Base-by-base conservation (phyloP, 257 asterid genomes). In the Lavandula angustifolia region DNA sequence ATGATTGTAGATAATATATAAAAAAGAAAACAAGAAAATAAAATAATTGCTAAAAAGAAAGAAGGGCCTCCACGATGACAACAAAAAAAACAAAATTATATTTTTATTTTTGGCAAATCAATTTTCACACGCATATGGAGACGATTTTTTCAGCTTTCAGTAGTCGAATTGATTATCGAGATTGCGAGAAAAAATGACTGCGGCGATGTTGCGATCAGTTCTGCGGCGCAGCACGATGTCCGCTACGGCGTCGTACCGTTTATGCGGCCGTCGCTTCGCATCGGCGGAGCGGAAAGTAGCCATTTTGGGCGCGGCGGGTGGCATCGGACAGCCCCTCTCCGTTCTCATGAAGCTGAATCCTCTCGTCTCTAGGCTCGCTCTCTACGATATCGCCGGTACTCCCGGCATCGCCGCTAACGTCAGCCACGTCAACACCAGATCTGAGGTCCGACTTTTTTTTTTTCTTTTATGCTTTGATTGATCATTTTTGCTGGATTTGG, bases 331-430 rank as follows among this genome's bases (percentile, higher is more conserved):
- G 82, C 95, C 98, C 3, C 62, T 91, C 2, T 73, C 96, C 7
- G 85, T 91, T 33, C 82, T 91, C 12, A 91, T 88, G 98, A 91
- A 88, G 84, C 73, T 91, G 51, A 91, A 86, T 60, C 96, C 96
- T 44, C 83, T 86, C 1, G 95, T 88, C 12, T 83, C 96, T 0
- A 69, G 47, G 0, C 94, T 91, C 53, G 54, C 94, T 13, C 95
- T 92, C 62, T 92, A 92, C 70, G 98, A 87, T 85, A 82, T 92
- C 9, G 95, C 94, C 41, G 95, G 90, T 0, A 87, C 96, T 11
- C 96, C 96, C 3, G 96, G 98, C 16, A 95, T 89, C 7, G 88
- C 96, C 44, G 98, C 95, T 42, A 96, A 92, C 51, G 88, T 85
- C 53, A 87, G 96, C 84, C 98, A 92, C 77, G 75, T 92, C 62